Base-by-base conservation (phyloP, 2,329 filamentous ascomycete species). In the Cryphonectria japonica region DNA sequence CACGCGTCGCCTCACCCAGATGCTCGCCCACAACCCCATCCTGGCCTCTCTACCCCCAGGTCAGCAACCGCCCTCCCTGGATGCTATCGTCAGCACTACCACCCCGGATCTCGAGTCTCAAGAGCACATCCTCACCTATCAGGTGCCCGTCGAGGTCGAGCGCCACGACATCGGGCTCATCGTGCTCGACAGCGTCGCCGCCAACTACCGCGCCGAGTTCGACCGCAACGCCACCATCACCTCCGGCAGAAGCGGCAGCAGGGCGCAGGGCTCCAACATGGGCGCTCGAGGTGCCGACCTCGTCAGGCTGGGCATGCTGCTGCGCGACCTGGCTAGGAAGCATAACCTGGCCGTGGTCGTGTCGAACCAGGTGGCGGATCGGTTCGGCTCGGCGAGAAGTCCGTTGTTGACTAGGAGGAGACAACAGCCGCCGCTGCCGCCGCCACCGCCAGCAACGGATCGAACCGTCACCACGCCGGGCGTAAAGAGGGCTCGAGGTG, bases 171-270 rank as follows among this genome's bases (percentile, higher is more conserved):
- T 97, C 67, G 94, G 95, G 2, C 87, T 99, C 1, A 82, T 99
- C 1, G 87, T 98, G 19, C 83, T 99, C 43, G 96, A 99, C 82
- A 97, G 93, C 6, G 92, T 99, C 39, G 95, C 96, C 0, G 94
- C 96, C 72, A 99, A 99, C 81, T 99, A 96, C 81, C 92, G 96
- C 74, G 95, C 93, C 66, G 95, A 98, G 80, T 96, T 94, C 76
- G 92, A 94, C 75, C 87, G 89, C 69, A 81, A 83, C 39, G 80
- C 78, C n/a, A 41, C 43, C 11, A 13, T 57, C 65, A 5, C 32
- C 46, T 50, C 11, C 22, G 46, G 46, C 46, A 62, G 65, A 26
- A 41, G 60, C 73, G 68, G 61, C 71, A 72, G 39, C 54, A 52
- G 9, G 34, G 76, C 83, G 72, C 78, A 79, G 73, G 82, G 83